These are phyloP conservation scores for Dentipellis sp. DNA, from an alignment of 768 basidiomycete species.

Conservation along the genomic window DNA sequence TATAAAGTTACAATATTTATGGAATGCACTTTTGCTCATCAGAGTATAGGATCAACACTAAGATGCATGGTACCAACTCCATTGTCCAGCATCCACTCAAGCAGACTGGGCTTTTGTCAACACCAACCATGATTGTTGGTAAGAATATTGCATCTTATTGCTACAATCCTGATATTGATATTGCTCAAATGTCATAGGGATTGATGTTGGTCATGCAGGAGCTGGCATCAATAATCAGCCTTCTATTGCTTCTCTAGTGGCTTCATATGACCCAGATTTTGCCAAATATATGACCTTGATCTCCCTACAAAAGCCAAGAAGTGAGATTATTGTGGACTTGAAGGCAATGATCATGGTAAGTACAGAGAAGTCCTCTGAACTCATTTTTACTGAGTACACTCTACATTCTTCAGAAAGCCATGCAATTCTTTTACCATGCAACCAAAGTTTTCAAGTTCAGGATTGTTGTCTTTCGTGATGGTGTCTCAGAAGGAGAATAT, in stretches of 20 bases:
- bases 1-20: constrained; percentile 13
- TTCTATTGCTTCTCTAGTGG: constrained; percentile 52
- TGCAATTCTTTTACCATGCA: not conserved
- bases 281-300: constrained; percentile 31
- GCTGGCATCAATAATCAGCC: constrained; percentile 43
- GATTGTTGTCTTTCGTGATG: constrained; percentile 29
- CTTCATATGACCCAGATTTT: constrained; percentile 37
- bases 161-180: not conserved
- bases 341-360: constrained; percentile 18
- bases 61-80: constrained; percentile 29
- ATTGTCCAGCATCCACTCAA: not conserved
- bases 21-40: not conserved
- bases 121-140: constrained; percentile 20
- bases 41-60: constrained; percentile 27
- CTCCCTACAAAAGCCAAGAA: constrained; percentile 20
- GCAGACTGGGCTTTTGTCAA: not conserved
- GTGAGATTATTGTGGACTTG: constrained; percentile 24
- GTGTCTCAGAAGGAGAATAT: constrained; percentile 47
- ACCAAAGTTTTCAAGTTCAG: not conserved
- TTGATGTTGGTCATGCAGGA: constrained; percentile 48
- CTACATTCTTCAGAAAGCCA: not conserved
- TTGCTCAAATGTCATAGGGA: constrained; percentile 16
- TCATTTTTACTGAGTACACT: not conserved
- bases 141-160: not conserved
- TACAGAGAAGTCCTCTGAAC: not conserved